phyloP scores from a whole-genome alignment of 129 eudicot genomes.

The Ambrosia trifida region DNA sequence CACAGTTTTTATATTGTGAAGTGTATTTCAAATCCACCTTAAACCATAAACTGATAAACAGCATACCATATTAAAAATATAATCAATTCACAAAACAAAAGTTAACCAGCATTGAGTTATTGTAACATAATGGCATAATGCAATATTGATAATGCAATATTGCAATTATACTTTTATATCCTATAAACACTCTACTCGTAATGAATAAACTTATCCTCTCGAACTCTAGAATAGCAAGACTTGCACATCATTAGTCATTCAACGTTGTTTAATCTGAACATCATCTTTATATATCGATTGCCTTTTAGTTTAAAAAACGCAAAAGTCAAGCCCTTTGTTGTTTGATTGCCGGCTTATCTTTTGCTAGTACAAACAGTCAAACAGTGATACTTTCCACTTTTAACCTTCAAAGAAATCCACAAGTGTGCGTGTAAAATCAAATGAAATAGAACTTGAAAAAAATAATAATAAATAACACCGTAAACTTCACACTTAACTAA shows the following conservation, averaged over 20 bases:
- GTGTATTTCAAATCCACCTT: conserved; percentile 23
- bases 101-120: background rate
- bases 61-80: background rate
- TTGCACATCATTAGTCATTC: background rate
- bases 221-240: background rate
- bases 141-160: conserved; percentile 2
- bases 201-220: background rate
- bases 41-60: conserved; percentile 15
- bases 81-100: background rate
- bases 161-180: conserved; percentile 7
- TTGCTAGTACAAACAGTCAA: conserved; percentile 17
- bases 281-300: background rate
- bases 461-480: background rate
- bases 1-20: conserved; percentile 24
- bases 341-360: conserved; percentile 3
- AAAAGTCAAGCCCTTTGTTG: background rate
- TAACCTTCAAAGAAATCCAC: background rate
- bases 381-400: background rate
- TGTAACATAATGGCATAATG: background rate
- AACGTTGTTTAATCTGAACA: background rate
- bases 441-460: background rate
- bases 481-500: background rate
- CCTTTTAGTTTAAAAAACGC: background rate
- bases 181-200: background rate
- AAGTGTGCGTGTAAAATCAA: background rate